Evolutionary conservation across 2,329 filamentous ascomycete genomes (phyloP).

Genomic region (Cladosporium sp.): DNA sequence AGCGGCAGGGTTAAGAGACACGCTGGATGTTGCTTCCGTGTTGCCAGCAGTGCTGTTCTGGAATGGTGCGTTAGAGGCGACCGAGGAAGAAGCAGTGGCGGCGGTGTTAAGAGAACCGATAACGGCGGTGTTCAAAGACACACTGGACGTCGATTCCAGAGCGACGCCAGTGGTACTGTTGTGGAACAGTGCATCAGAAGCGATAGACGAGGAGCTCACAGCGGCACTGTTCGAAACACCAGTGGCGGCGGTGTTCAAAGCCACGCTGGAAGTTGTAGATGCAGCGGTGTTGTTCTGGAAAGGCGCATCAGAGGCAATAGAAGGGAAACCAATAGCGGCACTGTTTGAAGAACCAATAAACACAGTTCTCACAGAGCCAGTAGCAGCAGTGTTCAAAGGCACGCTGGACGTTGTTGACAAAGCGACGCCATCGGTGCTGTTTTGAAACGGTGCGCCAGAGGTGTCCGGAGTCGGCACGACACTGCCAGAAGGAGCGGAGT

Average conservation of each 20-base stretch:
- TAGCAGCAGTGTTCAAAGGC: background rate
- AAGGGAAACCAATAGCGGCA: background rate
- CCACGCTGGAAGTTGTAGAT: background rate
- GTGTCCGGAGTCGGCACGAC: conserved; percentile 6
- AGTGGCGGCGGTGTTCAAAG: background rate
- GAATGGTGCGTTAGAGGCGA: background rate
- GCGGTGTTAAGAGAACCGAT: background rate
- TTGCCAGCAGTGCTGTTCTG: background rate
- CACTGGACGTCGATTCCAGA: background rate
- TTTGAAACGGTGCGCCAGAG: conserved; percentile 8
- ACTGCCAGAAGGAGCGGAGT: background rate
- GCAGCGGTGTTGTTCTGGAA: background rate
- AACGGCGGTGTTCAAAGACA: background rate
- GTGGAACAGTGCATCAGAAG: background rate
- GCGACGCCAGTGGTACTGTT: background rate
- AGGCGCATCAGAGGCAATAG: background rate
- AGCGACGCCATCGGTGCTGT: background rate
- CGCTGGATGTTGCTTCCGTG: background rate
- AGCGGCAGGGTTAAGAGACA: background rate
- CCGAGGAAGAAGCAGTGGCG: background rate
- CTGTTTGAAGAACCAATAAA: background rate
- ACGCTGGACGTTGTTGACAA: background rate
- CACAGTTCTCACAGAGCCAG: background rate
- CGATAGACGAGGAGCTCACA: background rate
- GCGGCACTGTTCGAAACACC: background rate